A percentile compares a stretch with the other conserved stretches of the same genome.
Evolutionary conservation across 1,284 basidiomycete genomes (phyloP).

Genomic region (Heterobasidion irregulare): DNA sequence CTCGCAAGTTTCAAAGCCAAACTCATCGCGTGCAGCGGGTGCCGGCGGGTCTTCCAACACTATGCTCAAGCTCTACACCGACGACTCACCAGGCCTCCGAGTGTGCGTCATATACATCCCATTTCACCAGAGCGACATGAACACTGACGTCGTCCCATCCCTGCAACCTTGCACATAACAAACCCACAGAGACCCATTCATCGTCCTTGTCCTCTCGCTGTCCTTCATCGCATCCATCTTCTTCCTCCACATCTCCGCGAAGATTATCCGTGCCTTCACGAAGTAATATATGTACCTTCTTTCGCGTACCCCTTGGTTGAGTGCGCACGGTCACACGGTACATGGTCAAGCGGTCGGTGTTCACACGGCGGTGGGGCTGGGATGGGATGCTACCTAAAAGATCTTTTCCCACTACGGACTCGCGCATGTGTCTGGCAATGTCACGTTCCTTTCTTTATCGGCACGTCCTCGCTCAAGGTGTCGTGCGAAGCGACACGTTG

Average conservation of each 20-base stretch:
- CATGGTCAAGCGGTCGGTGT: background rate
- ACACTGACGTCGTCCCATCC: background rate
- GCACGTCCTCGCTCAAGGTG: no score
- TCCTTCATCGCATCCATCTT: constrained; percentile 99
- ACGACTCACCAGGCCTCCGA: constrained; percentile 92
- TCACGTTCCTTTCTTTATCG: constrained; percentile 3
- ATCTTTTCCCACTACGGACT: constrained; percentile 1
- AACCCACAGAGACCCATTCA: constrained; percentile 82
- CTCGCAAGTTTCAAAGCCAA: constrained; percentile 68
- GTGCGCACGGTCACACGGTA: background rate
- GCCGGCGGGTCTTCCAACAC: constrained; percentile 96
- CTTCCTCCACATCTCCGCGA: constrained; percentile 97
- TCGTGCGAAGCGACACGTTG: no score
- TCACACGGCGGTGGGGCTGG: background rate
- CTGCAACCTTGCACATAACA: background rate
- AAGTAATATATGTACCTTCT: constrained; percentile 41
- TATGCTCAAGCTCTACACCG: constrained; percentile 98
- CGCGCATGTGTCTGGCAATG: constrained; percentile 6
- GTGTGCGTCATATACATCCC: constrained; percentile 63
- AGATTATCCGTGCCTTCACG: constrained; percentile 86
- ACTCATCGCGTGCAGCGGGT: constrained; percentile 87
- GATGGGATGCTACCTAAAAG: constrained; percentile 1
- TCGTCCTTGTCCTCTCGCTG: constrained; percentile 93
- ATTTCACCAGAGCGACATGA: background rate
- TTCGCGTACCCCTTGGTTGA: background rate